phyloP scores from a whole-genome alignment of 2,329 filamentous ascomycete species.

The Trichophyton schoenleinii region DNA sequence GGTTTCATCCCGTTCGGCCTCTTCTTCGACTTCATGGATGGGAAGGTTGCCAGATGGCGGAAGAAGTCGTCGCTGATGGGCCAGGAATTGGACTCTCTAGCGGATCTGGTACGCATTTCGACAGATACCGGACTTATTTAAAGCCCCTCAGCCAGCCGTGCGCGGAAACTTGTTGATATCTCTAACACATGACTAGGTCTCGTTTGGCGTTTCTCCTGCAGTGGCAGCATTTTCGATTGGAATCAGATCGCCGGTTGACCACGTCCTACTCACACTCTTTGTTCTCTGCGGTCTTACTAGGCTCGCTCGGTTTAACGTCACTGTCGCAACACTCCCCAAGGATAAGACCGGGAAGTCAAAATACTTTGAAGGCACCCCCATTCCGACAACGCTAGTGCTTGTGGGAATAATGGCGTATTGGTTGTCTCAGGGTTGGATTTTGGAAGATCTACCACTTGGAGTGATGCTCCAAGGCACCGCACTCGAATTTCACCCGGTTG shows the following conservation, averaged over 20 bases:
- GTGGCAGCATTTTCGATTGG: conserved; percentile 80
- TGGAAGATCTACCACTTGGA: conserved; percentile 67
- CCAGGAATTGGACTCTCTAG: conserved; percentile 89
- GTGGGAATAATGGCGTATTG: conserved; percentile 82
- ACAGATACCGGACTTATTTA: background rate
- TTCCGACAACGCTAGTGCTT: conserved; percentile 75
- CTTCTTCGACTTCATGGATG: conserved; percentile 98
- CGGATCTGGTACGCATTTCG: conserved; percentile 61
- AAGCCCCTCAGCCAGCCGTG: background rate
- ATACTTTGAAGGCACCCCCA: conserved; percentile 95
- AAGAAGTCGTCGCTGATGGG: conserved; percentile 97
- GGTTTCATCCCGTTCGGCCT: conserved; percentile 81
- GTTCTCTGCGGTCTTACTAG: conserved; percentile 89
- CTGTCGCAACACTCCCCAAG: conserved; percentile 77
- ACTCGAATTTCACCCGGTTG: conserved; percentile 75
- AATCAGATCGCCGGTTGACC: conserved; percentile 71
- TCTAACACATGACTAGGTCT: conserved; percentile 50
- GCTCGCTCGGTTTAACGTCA: conserved; percentile 95
- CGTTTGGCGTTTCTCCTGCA: conserved; percentile 85
- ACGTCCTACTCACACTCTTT: conserved; percentile 69
- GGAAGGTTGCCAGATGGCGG: conserved; percentile 89
- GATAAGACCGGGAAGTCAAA: conserved; percentile 80
- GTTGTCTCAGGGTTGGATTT: conserved; percentile 67
- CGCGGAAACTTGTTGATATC: background rate
- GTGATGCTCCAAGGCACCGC: conserved; percentile 51